Base-by-base conservation (phyloP, 2,329 filamentous ascomycete species). In the Aspergillus ruber region DNA sequence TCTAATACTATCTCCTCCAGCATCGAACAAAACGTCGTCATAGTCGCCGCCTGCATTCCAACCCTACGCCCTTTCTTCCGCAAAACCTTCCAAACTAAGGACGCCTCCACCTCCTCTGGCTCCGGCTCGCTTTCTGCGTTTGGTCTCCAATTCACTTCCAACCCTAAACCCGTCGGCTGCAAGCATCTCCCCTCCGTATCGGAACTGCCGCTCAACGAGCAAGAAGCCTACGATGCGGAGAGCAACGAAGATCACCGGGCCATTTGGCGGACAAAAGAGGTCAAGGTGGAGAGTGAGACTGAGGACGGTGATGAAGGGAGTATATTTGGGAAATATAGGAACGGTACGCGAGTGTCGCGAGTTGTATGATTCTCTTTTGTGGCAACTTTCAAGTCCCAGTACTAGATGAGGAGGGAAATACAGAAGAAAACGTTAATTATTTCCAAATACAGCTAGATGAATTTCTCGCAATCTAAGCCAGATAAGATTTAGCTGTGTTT, bases 11-110 rank as follows among this genome's bases (percentile, higher is more conserved):
- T 39, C 4, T 9, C 6, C 21, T 8, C 33, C 38, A 59, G 56
- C 4, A 50, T 62, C 47, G 59, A 63, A 41, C 58, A 61, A 44
- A 63, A 61, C 43, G 57, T 62, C 35, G 58, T 62, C 48, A 61
- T 62, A n/a, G 45, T 61, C 12, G 60, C 59, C 2, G 60, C 59
- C 10, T 63, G 60, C 38, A 53, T 60, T 32, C 60, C 59, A 2
- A 61, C 60, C 1, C 51, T 63, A 1, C 59, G 56, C 1, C 58
- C 60, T 4, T 52, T 63, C 32, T 60, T 63, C 49, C 56, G 56
- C 45, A 53, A 43, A 10, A 43, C 43, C n/a, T 56, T 59, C 17
- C 21, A 48, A n/a, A 49, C 43, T 13, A 49, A 35, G 2, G 40
- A 32, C 3, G 9, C 25, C 25, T 45, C 32, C 12, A 44, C 44